Evolutionary conservation across 805 yeast species (phyloP).

Genomic region (Starmera quercuum): DNA sequence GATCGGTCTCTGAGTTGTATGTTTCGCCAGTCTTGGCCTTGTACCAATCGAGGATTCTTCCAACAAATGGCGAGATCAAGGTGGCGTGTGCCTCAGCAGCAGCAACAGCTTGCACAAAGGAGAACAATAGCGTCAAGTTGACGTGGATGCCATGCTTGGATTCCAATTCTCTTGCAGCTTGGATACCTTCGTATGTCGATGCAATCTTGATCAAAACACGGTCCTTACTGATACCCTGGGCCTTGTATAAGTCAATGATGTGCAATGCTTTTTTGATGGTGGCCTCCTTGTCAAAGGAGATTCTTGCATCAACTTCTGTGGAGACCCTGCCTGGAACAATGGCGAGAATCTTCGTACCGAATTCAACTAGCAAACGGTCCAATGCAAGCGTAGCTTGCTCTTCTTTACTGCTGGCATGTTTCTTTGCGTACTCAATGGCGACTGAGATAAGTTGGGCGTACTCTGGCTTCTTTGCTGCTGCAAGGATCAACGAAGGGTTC

Average conservation of each 20-base stretch:
- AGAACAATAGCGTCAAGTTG: constrained; percentile 92
- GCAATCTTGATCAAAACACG: constrained; percentile 94
- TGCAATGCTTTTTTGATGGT: constrained; percentile 91
- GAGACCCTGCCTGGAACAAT: constrained; percentile 99
- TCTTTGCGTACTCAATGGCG: constrained; percentile 82
- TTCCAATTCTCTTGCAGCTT: constrained; percentile 95
- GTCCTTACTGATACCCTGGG: constrained; percentile 79
- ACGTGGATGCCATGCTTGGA: constrained; percentile 84
- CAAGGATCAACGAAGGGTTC: constrained; percentile 94
- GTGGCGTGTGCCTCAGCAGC: constrained; percentile 97
- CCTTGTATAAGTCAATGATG: constrained; percentile 80
- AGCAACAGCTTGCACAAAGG: constrained; percentile 96
- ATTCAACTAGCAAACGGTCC: constrained; percentile 90
- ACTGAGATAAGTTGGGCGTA: constrained; percentile 85
- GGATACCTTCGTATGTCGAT: constrained; percentile 98
- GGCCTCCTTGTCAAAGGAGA: constrained; percentile 91
- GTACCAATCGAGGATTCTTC: constrained; percentile 98
- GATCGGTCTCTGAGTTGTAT: constrained; percentile 76
- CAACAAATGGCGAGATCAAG: constrained; percentile 96
- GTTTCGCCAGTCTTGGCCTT: constrained; percentile 88
- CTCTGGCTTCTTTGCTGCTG: constrained; percentile 86
- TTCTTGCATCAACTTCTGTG: constrained; percentile 98
- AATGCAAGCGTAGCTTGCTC: constrained; percentile 77
- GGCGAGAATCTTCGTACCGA: constrained; percentile 86
- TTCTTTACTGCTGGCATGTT: constrained; percentile 43